Conservation (phyloP, 1,139 yeast genomes). For the Entelexis paramagnoliae region DNA sequence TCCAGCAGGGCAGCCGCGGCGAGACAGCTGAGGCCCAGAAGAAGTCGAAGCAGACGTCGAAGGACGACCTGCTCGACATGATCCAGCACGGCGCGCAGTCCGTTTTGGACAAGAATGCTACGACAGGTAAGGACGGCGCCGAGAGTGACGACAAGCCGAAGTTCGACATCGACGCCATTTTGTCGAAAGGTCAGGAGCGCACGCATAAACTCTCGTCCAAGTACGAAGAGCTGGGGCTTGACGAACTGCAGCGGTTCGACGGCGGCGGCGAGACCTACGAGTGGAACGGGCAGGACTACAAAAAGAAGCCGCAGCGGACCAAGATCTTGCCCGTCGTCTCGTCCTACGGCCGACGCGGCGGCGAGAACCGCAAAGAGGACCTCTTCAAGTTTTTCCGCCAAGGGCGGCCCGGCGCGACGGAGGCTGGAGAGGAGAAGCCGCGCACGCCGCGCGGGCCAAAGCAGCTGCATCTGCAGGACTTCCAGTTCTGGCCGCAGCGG, state of each 20-base stretch:
- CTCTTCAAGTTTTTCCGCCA: conserved; percentile 46
- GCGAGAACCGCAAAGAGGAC: conserved; percentile 65
- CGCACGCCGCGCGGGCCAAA: conserved; percentile 38
- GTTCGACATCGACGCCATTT: conserved; percentile 64
- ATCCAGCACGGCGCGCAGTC: conserved; percentile 94
- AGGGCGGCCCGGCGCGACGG: conserved; percentile 25
- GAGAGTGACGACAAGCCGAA: conserved; percentile 37
- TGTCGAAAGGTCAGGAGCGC: conserved; percentile 68
- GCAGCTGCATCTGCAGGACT: conserved; percentile 52
- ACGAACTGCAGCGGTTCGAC: conserved; percentile 82
- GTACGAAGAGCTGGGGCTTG: conserved; percentile 76
- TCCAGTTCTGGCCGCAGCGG: conserved; percentile 71
- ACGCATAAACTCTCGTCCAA: conserved; percentile 69
- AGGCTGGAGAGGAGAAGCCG: conserved; percentile 13
- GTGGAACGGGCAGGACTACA: conserved; percentile 94
- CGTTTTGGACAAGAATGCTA: conserved; percentile 44
- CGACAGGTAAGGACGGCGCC: background rate
- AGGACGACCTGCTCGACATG: conserved; percentile 87
- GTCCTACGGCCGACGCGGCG: conserved; percentile 64
- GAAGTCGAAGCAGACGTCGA: conserved; percentile 36
- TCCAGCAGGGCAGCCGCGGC: conserved; percentile 60
- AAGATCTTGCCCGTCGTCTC: conserved; percentile 33
- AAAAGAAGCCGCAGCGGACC: conserved; percentile 38
- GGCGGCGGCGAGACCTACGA: conserved; percentile 81
- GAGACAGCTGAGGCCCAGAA: conserved; percentile 43